Conservation (phyloP, 768 basidiomycete genomes). For the Albatrellus ellisii region DNA sequence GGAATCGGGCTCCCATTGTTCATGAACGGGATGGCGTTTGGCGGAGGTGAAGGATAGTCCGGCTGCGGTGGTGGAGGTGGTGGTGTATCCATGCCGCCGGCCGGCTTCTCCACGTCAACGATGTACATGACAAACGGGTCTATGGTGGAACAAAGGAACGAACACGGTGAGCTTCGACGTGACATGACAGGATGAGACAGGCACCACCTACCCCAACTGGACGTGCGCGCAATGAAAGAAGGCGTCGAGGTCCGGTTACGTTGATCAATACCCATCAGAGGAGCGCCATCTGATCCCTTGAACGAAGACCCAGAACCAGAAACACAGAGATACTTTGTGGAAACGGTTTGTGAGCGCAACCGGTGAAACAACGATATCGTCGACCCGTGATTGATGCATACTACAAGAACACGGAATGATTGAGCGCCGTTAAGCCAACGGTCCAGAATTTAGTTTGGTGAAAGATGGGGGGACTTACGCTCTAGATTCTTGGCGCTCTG, state of each 20-base stretch:
- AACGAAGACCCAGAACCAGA: constrained; percentile 88
- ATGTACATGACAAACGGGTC: constrained; percentile 97
- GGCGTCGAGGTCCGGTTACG: constrained; percentile 60
- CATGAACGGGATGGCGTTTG: constrained; percentile 79
- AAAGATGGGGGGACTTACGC: constrained; percentile 41
- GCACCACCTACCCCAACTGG: constrained; percentile 63
- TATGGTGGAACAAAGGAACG: constrained; percentile 17
- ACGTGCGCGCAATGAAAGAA: constrained; percentile 82
- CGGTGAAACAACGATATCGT: constrained; percentile 94
- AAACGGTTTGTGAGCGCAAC: constrained; percentile 89
- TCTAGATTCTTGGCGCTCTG: constrained; percentile 90
- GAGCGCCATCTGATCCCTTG: constrained; percentile 85
- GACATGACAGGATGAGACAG: constrained; percentile 7
- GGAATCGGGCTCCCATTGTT: constrained; percentile 78
- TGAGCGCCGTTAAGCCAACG: constrained; percentile 3
- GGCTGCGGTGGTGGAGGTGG: constrained; percentile 74
- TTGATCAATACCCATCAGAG: constrained; percentile 70
- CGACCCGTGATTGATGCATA: constrained; percentile 92
- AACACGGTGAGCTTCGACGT: constrained; percentile 10
- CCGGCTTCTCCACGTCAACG: constrained; percentile 81
- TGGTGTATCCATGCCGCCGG: constrained; percentile 62
- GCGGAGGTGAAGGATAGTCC: constrained; percentile 86
- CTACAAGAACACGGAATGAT: constrained; percentile 27
- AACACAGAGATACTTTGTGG: constrained; percentile 91
- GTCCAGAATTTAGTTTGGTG: constrained; percentile 7